Conservation (phyloP, 805 yeast species). For the Spathaspora gorwiae region DNA sequence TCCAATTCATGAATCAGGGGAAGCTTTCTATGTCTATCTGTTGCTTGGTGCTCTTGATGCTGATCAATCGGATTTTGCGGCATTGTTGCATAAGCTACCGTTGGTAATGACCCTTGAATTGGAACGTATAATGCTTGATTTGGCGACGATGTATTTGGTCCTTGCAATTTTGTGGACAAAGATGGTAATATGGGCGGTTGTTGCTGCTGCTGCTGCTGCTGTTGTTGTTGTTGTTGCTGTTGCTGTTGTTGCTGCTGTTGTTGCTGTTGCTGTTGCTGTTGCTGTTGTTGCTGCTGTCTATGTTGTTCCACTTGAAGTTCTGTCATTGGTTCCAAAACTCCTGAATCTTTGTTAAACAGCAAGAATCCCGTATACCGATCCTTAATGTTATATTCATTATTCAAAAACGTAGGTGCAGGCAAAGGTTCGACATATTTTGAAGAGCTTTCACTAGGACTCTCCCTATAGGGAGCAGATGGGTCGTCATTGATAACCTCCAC, state of each 20-base stretch:
- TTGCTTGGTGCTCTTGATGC: no score
- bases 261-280: slow-evolving; percentile 4
- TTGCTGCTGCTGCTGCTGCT: not conserved
- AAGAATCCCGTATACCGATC: slow-evolving; percentile 24
- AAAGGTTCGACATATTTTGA: slow-evolving; percentile 14
- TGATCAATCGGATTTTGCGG: no score
- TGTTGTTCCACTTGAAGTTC: slow-evolving; percentile 5
- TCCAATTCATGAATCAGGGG: slow-evolving; percentile 8
- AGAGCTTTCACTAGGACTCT: not conserved
- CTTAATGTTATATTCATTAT: slow-evolving; percentile 25
- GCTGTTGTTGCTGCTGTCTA: slow-evolving; percentile 5
- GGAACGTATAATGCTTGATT: not conserved
- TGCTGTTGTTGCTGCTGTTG: slow-evolving; percentile 5
- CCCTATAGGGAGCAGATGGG: slow-evolving; percentile 4
- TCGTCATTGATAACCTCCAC: slow-evolving; percentile 34
- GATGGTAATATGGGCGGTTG: not conserved
- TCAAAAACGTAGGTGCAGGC: slow-evolving; percentile 28
- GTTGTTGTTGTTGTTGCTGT: slow-evolving; percentile 4
- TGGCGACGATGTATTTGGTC: not conserved
- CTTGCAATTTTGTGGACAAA: not conserved
- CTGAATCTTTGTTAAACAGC: slow-evolving; percentile 14
- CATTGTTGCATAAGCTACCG: not conserved
- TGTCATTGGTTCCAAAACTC: slow-evolving; percentile 7
- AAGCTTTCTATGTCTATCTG: not conserved
- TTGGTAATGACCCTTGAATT: not conserved